These are phyloP conservation scores for Trichophyton schoenleinii DNA, from an alignment of 2,329 filamentous ascomycete species.

Conservation along the genomic window DNA sequence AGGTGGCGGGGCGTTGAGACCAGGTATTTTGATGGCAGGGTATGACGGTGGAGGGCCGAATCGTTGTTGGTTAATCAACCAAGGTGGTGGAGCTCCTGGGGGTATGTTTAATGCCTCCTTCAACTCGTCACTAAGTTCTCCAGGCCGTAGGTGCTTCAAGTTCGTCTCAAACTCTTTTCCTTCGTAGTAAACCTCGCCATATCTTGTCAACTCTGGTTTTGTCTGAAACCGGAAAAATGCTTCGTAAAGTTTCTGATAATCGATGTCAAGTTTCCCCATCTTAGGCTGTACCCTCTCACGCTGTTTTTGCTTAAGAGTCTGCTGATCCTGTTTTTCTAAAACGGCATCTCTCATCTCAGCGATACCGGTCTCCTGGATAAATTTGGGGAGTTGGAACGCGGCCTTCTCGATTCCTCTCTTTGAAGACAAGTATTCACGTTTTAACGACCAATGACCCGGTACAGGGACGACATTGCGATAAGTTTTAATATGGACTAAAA, in stretches of 20 bases:
- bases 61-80: constrained; percentile 94
- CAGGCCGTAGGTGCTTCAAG: constrained; percentile 74
- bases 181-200: constrained; percentile 98
- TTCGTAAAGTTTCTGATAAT: constrained; percentile 96
- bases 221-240: constrained; percentile 97
- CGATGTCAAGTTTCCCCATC: constrained; percentile 94
- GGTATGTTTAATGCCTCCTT: constrained; percentile 91
- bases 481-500: constrained; percentile 89
- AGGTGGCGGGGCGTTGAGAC: constrained; percentile 84
- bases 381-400: constrained; percentile 82
- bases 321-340: constrained; percentile 86
- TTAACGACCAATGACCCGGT: constrained; percentile 85
- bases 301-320: constrained; percentile 87
- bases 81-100: constrained; percentile 82
- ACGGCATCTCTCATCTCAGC: constrained; percentile 96
- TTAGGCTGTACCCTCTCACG: constrained; percentile 87
- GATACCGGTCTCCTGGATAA: constrained; percentile 95
- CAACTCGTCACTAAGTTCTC: constrained; percentile 76
- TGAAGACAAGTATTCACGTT: constrained; percentile 91
- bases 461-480: constrained; percentile 93
- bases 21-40: constrained; percentile 85
- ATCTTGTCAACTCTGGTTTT: constrained; percentile 84
- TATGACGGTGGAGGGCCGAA: constrained; percentile 90
- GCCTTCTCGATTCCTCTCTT: constrained; percentile 96
- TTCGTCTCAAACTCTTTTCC: constrained; percentile 98